Evolutionary conservation across 2,329 filamentous ascomycete species (phyloP), one percentile per base, ranked within the genome.

Genomic region (Colletotrichum sp.): DNA sequence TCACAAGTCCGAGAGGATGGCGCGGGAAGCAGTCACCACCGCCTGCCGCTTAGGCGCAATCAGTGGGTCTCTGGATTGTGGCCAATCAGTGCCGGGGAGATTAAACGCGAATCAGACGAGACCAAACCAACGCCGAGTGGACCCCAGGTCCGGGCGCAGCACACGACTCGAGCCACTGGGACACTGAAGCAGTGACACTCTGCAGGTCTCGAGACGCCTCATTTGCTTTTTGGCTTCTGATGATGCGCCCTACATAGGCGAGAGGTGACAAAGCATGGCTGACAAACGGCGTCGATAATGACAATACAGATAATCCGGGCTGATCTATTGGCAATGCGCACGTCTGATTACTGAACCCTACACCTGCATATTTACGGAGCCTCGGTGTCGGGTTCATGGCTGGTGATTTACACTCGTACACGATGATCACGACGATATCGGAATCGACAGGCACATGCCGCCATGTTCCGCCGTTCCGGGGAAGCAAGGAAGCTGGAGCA

Each of bases 11-110:
- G 56, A 65, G 30, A 68, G 70, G 43, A 75, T 75, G 70, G 73
- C 70, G 66, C 65, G 70, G 73, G 73, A 73, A 73, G 70, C 70
- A 68, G 32, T 66, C 73, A 69, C 52, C 65, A 76, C 73, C 73
- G 73, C 70, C 70, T 76, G 61, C 73, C 64, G 70, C 73, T 76
- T 76, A 60, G 58, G 73, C 70, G 43, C 70, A 65, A 8, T 21
- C 4, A 30, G 65, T 73, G 73, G 66, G 55, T 30, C 58, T 43
- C 28, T 9, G 6, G 9, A 2, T 18, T 32, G 12, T 7, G 6
- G 8, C 73, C 73, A 76, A 76, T 73, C 70, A 76, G 3, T 8
- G 13, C 16, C 9, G 34, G 24, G 16, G 56, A 30, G 38, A 52
- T 60, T 58, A 64, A 66, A 52, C 70, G 70, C 73, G 70, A 76